Conservation (phyloP, 1,139 yeast genomes). For the Protomyces macrosporus region DNA sequence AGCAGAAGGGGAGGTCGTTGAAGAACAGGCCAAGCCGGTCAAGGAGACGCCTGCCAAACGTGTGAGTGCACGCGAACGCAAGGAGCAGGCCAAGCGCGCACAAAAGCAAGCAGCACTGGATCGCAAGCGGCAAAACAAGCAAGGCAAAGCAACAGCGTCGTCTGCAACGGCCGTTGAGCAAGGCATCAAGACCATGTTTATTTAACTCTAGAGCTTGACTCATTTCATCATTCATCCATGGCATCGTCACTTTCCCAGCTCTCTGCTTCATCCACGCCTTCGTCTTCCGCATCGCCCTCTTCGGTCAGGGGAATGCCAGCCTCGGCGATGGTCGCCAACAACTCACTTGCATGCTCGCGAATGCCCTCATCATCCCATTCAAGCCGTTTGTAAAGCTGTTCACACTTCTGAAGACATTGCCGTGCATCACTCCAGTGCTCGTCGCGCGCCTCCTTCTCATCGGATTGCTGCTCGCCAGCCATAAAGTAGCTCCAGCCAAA, state of each 20-base stretch:
- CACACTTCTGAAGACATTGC: slow-evolving; percentile 21
- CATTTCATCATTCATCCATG: slow-evolving; percentile 15
- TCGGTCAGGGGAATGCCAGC: slow-evolving; percentile 11
- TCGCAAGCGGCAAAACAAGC: slow-evolving; percentile 1
- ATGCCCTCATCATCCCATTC: slow-evolving; percentile 28
- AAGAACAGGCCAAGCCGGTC: not conserved
- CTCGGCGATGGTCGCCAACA: slow-evolving; percentile 21
- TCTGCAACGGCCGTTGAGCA: not conserved
- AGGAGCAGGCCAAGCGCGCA: slow-evolving; percentile 15
- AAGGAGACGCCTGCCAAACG: not conserved
- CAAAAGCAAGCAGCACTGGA: slow-evolving; percentile 19
- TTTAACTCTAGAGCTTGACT: not conserved
- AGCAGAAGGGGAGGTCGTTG: not conserved
- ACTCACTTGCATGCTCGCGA: slow-evolving; percentile 27
- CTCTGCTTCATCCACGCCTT: not conserved
- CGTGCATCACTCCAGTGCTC: slow-evolving; percentile 27
- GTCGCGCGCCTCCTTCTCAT: slow-evolving; percentile 14
- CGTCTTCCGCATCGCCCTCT: slow-evolving; percentile 9
- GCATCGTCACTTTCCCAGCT: slow-evolving; percentile 25
- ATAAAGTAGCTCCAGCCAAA: slow-evolving; percentile 27
- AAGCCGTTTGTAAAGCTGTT: slow-evolving; percentile 13
- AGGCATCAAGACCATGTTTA: not conserved
- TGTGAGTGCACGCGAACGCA: slow-evolving; percentile 6
- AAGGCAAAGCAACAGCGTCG: not conserved
- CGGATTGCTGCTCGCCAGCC: slow-evolving; percentile 1